Evolutionary conservation across 2,329 filamentous ascomycete genomes (phyloP).

Genomic region (Fusarium papillatum): DNA sequence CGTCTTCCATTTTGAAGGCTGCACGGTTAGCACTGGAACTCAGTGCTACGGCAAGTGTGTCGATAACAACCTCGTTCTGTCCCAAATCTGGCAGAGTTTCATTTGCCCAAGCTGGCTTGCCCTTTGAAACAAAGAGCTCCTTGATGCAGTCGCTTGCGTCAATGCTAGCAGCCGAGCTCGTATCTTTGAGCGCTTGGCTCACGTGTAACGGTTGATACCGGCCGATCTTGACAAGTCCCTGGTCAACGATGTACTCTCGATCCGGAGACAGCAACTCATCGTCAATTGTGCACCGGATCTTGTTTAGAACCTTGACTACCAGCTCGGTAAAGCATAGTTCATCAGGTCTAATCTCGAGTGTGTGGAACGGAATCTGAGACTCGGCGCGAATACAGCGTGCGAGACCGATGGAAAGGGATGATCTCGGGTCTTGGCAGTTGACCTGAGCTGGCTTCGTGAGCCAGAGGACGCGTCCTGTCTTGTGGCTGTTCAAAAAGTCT

Average conservation of each 20-base stretch:
- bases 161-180: neutral
- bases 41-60: neutral
- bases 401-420: neutral
- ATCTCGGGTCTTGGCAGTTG: neutral
- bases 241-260: neutral
- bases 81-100: neutral
- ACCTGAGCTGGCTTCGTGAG: neutral
- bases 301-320: neutral
- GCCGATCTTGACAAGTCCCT: constrained; percentile 2
- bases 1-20: neutral
- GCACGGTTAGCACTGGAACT: neutral
- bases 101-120: neutral
- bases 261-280: neutral
- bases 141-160: neutral
- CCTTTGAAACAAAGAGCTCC: neutral
- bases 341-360: neutral
- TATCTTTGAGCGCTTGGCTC: neutral
- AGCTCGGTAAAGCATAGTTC: neutral
- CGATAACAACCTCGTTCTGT: neutral
- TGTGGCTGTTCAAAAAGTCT: neutral
- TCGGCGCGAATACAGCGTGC: neutral
- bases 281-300: neutral
- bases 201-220: neutral
- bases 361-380: neutral
- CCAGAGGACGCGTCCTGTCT: neutral